phyloP scores from a whole-genome alignment of 169 alveolate species.

The Plasmodium reichenowi region DNA sequence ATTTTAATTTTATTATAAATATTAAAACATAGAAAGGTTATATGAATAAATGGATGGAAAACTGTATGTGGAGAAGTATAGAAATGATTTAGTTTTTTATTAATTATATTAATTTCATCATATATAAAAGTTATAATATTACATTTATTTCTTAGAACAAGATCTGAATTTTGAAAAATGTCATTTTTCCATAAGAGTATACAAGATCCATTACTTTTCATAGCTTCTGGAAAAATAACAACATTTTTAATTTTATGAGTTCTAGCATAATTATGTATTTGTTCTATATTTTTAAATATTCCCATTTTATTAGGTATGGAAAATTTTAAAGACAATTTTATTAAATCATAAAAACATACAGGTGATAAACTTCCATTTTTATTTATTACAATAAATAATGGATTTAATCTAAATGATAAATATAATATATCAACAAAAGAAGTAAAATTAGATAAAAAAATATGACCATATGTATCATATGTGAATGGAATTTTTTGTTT shows the following conservation, averaged over 20 bases:
- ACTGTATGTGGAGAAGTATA: constrained; percentile 72
- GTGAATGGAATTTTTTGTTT: constrained; percentile 36
- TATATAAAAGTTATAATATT: constrained; percentile 48
- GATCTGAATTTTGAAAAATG: constrained; percentile 40
- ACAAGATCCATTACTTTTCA: constrained; percentile 71
- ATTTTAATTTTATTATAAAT: constrained; percentile 53
- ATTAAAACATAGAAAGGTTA: constrained; percentile 53
- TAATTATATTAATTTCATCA: constrained; percentile 31
- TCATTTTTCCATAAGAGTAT: constrained; percentile 68
- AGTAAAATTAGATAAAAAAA: constrained; percentile 58
- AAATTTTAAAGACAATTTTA: constrained; percentile 55
- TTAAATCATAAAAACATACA: constrained; percentile 38
- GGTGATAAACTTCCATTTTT: constrained; percentile 70
- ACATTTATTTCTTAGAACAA: constrained; percentile 44
- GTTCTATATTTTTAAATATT: constrained; percentile 58
- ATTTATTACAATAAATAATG: constrained; percentile 39
- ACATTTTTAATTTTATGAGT: constrained; percentile 41
- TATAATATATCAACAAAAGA: constrained; percentile 68
- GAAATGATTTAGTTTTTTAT: constrained; percentile 19
- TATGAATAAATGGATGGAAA: constrained; percentile 69
- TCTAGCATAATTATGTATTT: constrained; percentile 52
- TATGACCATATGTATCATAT: constrained; percentile 73
- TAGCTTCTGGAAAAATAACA: constrained; percentile 72
- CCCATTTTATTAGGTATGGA: constrained; percentile 53
- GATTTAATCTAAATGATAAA: constrained; percentile 65